phyloP scores from a whole-genome alignment of 2,329 filamentous ascomycete genomes.

The Sclerotinia trifoliorum region DNA sequence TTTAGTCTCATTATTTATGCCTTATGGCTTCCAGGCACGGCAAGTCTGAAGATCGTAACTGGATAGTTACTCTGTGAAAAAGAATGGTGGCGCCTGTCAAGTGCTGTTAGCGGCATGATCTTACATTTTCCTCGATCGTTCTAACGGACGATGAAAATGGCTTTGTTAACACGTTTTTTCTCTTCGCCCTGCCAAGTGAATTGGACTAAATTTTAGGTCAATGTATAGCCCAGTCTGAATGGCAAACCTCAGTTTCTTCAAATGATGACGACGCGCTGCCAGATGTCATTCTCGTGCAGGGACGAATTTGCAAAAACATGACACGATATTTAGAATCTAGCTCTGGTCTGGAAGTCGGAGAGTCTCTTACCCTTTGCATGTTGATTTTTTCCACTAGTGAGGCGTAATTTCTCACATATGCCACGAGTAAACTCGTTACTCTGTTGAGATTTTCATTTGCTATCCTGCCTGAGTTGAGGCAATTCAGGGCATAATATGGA shows the following conservation, averaged over 20 bases:
- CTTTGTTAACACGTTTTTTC: neutral
- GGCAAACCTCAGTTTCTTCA: neutral
- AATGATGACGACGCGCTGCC: neutral
- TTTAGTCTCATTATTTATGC: neutral
- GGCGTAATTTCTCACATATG: neutral
- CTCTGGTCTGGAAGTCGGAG: neutral
- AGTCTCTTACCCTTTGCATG: neutral
- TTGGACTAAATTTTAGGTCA: neutral
- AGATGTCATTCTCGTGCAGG: constrained; percentile 1
- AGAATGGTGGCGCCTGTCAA: neutral
- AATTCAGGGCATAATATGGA: neutral
- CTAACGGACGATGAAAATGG: neutral
- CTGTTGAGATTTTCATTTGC: neutral
- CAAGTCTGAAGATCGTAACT: neutral
- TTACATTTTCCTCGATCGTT: neutral
- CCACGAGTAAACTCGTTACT: neutral
- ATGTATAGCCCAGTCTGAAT: neutral
- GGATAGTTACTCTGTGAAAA: neutral
- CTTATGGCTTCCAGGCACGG: neutral
- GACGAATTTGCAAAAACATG: neutral
- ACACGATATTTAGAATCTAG: neutral
- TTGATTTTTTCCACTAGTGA: neutral
- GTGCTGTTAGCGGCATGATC: neutral
- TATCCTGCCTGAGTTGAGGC: neutral
- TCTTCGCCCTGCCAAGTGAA: neutral